Percentiles rank a stretch among this genome's conserved stretches.
phyloP scores from a whole-genome alignment of 2,329 filamentous ascomycete genomes.

The Verruconis gallopava region DNA sequence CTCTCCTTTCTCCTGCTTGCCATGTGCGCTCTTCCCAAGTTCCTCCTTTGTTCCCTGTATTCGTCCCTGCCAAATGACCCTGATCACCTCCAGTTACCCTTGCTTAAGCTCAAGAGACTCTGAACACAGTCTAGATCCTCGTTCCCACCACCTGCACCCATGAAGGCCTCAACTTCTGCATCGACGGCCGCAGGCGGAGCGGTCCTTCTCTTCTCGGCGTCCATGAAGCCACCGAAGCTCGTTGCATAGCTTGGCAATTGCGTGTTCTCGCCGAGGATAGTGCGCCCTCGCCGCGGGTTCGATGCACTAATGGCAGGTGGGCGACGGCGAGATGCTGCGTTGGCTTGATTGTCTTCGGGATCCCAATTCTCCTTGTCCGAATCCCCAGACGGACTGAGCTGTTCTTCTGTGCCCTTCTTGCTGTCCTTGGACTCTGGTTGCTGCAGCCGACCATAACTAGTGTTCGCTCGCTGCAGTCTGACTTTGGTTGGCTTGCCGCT shows the following conservation, averaged over 20 bases:
- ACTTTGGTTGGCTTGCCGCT: conserved; percentile 19
- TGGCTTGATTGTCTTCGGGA: conserved; percentile 24
- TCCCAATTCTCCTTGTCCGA: conserved; percentile 94
- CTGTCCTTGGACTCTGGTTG: conserved; percentile 20
- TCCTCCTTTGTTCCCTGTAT: too few species aligned
- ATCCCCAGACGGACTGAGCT: conserved; percentile 47
- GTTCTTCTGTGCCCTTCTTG: conserved; percentile 20
- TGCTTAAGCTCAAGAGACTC: conserved; percentile 74
- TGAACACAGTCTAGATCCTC: conserved; percentile 79
- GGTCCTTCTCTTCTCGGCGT: conserved; percentile 14
- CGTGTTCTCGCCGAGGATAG: conserved; percentile 35
- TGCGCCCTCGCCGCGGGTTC: conserved; percentile 15
- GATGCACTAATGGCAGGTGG: conserved; percentile 1
- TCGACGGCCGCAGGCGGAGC: conserved; percentile 29
- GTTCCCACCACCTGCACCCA: conserved; percentile 50
- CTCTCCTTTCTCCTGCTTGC: too few species aligned
- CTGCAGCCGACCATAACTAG: conserved; percentile 15
- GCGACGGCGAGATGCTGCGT: conserved; percentile 16
- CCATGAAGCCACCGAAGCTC: conserved; percentile 25
- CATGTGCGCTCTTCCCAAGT: too few species aligned
- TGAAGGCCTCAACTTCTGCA: conserved; percentile 60
- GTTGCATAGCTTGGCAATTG: conserved; percentile 26
- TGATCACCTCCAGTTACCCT: conserved; percentile 63
- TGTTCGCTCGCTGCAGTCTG: conserved; percentile 22
- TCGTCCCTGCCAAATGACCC: not conserved